Percentiles rank a stretch among this genome's conserved stretches.
phyloP scores from a whole-genome alignment of 2,329 filamentous ascomycete genomes.

The Westerdykella aurantiaca region DNA sequence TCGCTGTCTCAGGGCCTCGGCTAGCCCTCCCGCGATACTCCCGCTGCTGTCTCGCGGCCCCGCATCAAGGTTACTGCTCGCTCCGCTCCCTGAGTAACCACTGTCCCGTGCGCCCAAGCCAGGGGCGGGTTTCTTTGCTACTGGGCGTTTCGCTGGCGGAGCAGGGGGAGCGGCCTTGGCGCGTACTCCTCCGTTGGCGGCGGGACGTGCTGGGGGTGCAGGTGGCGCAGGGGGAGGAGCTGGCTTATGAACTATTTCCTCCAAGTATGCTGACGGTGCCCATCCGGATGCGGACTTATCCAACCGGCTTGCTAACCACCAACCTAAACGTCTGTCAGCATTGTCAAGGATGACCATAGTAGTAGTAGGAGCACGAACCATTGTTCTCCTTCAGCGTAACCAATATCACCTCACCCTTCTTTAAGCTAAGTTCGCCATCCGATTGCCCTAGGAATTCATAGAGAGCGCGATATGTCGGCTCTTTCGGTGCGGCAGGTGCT shows the following conservation, averaged over 20 bases:
- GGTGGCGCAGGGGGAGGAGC: constrained; percentile 53
- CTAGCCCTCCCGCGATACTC: constrained; percentile 46
- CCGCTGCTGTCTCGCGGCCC: constrained; percentile 38
- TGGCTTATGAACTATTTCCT: constrained; percentile 61
- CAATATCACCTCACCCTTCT: constrained; percentile 73
- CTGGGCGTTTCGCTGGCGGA: constrained; percentile 75
- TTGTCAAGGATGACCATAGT: neutral
- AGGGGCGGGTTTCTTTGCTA: constrained; percentile 63
- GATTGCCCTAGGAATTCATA: constrained; percentile 87
- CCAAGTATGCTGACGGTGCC: constrained; percentile 89
- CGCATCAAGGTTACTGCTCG: constrained; percentile 29
- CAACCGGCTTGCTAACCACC: constrained; percentile 85
- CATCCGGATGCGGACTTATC: constrained; percentile 72
- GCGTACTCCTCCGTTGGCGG: constrained; percentile 52
- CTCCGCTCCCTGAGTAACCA: constrained; percentile 41
- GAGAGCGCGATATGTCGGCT: constrained; percentile 79
- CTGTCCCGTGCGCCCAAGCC: constrained; percentile 63
- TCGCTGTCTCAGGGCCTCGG: constrained; percentile 46
- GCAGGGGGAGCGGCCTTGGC: constrained; percentile 68
- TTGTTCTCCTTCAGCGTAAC: constrained; percentile 94
- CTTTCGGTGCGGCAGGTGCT: constrained; percentile 54
- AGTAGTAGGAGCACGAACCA: constrained; percentile 53
- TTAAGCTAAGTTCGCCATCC: constrained; percentile 77
- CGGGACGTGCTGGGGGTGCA: constrained; percentile 49
- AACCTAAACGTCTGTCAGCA: constrained; percentile 54